Conservation (phyloP, 2,329 filamentous ascomycete species). For the Cercospora zeina region DNA sequence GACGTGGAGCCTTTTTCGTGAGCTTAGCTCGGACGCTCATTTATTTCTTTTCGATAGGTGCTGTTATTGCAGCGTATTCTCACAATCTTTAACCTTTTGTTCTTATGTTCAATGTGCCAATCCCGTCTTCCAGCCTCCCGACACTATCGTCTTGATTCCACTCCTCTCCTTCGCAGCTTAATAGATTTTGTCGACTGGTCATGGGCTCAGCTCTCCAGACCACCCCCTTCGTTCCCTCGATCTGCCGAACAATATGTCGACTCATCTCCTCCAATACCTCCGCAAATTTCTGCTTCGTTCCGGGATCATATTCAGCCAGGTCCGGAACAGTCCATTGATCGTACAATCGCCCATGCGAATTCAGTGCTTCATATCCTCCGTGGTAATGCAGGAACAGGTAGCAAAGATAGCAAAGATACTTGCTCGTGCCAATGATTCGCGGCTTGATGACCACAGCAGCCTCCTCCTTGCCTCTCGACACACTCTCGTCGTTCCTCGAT, state of each 20-base stretch:
- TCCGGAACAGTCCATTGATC: conserved; percentile 26
- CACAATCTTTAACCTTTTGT: not conserved
- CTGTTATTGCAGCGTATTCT: not conserved
- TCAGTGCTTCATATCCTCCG: conserved; percentile 11
- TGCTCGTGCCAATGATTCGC: conserved; percentile 22
- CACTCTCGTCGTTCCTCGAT: not conserved
- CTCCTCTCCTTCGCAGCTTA: not conserved
- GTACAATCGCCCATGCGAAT: conserved; percentile 21
- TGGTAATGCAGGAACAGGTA: conserved; percentile 21
- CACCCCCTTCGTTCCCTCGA: not conserved
- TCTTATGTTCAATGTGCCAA: not conserved
- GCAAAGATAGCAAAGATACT: conserved; percentile 25
- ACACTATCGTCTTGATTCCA: not conserved
- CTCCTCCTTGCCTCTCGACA: not conserved
- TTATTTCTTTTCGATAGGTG: not conserved
- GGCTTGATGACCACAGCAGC: conserved; percentile 3
- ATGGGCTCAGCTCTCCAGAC: conserved; percentile 24
- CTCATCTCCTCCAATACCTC: conserved; percentile 12
- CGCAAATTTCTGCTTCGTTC: conserved; percentile 7
- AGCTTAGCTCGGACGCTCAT: not conserved
- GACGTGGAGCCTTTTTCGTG: not conserved
- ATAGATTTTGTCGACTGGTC: conserved; percentile 24
- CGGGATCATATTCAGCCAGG: conserved; percentile 12
- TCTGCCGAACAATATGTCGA: conserved; percentile 1
- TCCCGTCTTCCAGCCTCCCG: not conserved